Conservation (phyloP, 2,329 filamentous ascomycete species). For the Colletotrichum musae region DNA sequence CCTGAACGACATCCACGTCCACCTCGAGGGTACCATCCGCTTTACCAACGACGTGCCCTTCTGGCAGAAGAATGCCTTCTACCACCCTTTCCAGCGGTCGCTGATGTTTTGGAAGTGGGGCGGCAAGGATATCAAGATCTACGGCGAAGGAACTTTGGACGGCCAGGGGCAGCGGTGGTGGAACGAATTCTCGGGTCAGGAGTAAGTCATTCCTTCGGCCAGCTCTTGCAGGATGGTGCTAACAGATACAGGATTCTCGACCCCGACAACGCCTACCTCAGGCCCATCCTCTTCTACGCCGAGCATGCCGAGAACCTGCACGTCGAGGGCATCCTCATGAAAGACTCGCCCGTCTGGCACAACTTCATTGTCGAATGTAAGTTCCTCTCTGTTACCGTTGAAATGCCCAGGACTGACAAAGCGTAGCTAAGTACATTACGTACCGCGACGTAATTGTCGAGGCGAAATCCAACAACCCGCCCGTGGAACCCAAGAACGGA, state of each 20-base stretch:
- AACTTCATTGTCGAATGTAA: constrained; percentile 72
- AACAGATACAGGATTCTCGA: constrained; percentile 57
- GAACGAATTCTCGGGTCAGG: constrained; percentile 57
- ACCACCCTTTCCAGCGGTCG: constrained; percentile 62
- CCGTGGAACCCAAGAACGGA: constrained; percentile 68
- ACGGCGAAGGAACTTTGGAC: constrained; percentile 69
- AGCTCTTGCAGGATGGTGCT: not conserved
- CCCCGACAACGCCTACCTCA: constrained; percentile 68
- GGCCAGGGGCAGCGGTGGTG: constrained; percentile 66
- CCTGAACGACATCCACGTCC: constrained; percentile 69
- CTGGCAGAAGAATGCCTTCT: constrained; percentile 59
- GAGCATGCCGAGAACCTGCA: constrained; percentile 72
- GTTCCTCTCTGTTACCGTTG: not conserved
- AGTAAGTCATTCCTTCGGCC: constrained; percentile 41
- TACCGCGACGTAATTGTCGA: constrained; percentile 69
- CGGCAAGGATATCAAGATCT: constrained; percentile 72
- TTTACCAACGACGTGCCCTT: constrained; percentile 61
- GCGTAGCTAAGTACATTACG: constrained; percentile 61
- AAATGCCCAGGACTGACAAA: not conserved
- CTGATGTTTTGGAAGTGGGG: constrained; percentile 77
- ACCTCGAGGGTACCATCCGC: constrained; percentile 69
- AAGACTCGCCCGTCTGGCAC: constrained; percentile 75
- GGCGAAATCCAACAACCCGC: constrained; percentile 63
- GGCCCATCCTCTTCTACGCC: constrained; percentile 73
- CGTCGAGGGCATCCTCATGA: constrained; percentile 70